Evolutionary conservation across 148 eudicot genomes (phyloP), one percentile per base, ranked within the genome.

Genomic region (Vaccinium vitisidaea): DNA sequence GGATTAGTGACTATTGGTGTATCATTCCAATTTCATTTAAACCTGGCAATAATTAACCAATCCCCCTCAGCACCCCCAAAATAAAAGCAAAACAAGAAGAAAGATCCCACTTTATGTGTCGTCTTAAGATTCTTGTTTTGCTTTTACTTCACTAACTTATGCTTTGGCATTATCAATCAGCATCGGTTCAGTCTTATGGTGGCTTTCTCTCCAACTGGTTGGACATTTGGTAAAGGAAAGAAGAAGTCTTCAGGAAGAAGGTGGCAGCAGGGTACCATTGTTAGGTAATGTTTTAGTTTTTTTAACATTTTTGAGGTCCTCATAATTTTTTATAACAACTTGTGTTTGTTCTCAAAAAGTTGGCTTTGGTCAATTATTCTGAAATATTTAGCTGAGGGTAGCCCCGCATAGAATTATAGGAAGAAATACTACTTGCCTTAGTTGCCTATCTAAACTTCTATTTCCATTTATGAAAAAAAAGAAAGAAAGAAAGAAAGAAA

Each of bases 121-220:
- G 36, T n/a, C 79, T 39, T 78, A 59, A 53, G 19, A 52, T 7
- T 23, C 12, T 48, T 67, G 52, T 30, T n/a, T 12, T 61, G 10
- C 30, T 30, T 65, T 18, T 78, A 19, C 4, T 73, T 36, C 55
- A 12, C 74, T 80, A 18, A 73, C n/a, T 43, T 23, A 10, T 61
- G 12, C 36, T 54, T 54, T 87, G 71, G 19, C 46, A 52, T 81
- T 87, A 13, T 80, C 85, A 84, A 75, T 79, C 93, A 96, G 99
- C 91, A 81, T 83, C 90, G 93, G 39, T 95, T 84, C 85, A 95
- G 93, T 86, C 92, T 96, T 11, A 91, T 96, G 86, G 95, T 96
- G 78, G 95, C 97, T 65, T 94, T 96, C 89, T 93, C 99, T 75
- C 99, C 99, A 27, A 93, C 97, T 87, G 99, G 99, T 65, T 96